Base-by-base conservation (phyloP, 768 basidiomycete genomes). In the Cystofilobasidium macerans region DNA sequence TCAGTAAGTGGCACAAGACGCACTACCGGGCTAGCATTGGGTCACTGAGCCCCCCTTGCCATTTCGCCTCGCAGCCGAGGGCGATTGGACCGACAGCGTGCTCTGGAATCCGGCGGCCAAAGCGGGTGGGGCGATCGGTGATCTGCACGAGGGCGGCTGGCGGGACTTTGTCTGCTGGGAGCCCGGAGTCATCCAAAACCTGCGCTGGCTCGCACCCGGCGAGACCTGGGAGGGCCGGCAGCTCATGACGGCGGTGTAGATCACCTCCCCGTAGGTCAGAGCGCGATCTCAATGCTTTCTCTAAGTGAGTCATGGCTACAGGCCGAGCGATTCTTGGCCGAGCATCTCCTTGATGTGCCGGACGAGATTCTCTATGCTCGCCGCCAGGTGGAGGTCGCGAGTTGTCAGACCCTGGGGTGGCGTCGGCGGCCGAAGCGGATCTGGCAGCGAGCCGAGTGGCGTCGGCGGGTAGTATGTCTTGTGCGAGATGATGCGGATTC, bases 101-200 rank as follows among this genome's bases (percentile, higher is more conserved):
- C 24, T 57, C 0, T 62, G 61, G 61, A 62, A 62, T 36, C 61
- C 61, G 14, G 47, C 35, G 11, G 3, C 35, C 16, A 24, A 26
- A 28, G 45, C 60, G 36, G 51, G 22, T 12, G 20, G 20, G 8
- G 43, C 26, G 40, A 58, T 57, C 20, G 42, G 43, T 6, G 63
- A 64, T 33, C 16, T 56, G 56, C 42, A 56, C 22, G 20, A 54
- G 3, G 54, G 38, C 26, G 62, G 40, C 9, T 57, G 62, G 62
- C 14, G 57, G 53, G 28, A 35, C n/a, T 62, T 62, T n/a, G 47
- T 38, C 12, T 62, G 61, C 35, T 62, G 61, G 61, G 61, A 62
- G 48, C 61, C 61, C 2, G 61, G 47, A 26, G 30, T 32, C 22
- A 53, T 53, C 43, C 35, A 62, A 35, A 11, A 43, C 26, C 26